Base-by-base conservation (phyloP, 768 basidiomycete genomes). In the Termitomyces sp. region DNA sequence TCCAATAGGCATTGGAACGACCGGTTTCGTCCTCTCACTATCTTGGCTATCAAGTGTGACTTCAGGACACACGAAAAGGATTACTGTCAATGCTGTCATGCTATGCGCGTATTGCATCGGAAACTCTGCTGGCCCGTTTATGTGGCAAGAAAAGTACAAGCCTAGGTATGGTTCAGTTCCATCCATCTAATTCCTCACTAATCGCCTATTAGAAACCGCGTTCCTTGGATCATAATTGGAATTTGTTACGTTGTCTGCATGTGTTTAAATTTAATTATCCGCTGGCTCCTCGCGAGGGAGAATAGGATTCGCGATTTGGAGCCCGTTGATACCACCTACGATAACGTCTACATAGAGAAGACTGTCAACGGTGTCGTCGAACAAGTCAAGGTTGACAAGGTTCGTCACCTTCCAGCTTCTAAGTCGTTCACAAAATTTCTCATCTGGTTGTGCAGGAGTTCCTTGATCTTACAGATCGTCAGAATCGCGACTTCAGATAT, bases 181-280 rank as follows among this genome's bases (percentile, higher is more conserved):
- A 28, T 24, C 4, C 13, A 18, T 20, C n/a, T 41, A n/a, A 42
- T 13, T 4, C 10, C 9, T 26, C 31, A 16, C 39, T 53, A 18
- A 56, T 12, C 33, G 4, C 39, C 53, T 15, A 5, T 51, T 57
- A 87, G 87, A 49, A 88, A 90, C 62, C 85, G 79, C 56, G 68
- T 91, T 29, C 90, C 90, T 3, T 92, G 91, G 90, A 80, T 80
- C 53, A 77, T 92, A 63, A 91, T 92, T 55, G 82, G 86, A 2
- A 66, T 84, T 52, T 87, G 86, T 70, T 85, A 86, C 66, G 59
- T 73, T 12, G 58, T 68, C 31, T 85, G 85, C 68, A 83, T 86
- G 46, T 29, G 72, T 13, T 54, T 76, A 8, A 58, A 77, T 16
- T 72, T 84, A 24, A 26, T 66, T 37, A 81, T 92, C 57, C 83